Base-by-base conservation (phyloP, 2,329 filamentous ascomycete genomes). In the Colletotrichum spaethianum region DNA sequence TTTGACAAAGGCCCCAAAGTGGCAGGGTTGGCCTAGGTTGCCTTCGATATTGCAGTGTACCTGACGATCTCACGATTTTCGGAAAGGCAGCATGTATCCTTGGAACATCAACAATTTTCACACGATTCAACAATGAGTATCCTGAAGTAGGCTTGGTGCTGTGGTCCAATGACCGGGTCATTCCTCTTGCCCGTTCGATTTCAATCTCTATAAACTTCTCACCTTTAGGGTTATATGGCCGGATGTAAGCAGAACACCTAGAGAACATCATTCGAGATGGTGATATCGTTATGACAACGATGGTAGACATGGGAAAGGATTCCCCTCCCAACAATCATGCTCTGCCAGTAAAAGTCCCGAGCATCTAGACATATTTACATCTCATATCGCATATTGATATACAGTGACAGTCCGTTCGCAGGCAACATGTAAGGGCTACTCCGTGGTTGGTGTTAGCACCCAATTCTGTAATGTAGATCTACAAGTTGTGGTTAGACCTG, bases 11-110 rank as follows among this genome's bases (percentile, higher is more conserved):
- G 9, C 5, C 26, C 8, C 9, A 7, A 31, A 28, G 18, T 14
- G 60, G 28, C 40, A 46, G 26, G 31, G 20, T 52, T n/a, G 38
- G 38, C 44, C 33, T 14, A 53, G 46, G 20, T 11, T 42, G 33
- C 18, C 28, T 40, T 44, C 14, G 38, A 65, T 65, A 40, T 38
- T 48, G 28, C 40, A 57, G 63, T 48, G 26, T 65, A 28, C 63
- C 63, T 65, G 52, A 46, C 14, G 63, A 65, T 65, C 52, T 44
- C 16, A 8, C 56, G 14, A 44, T 31, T 16, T 20, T 2, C 2
- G 20, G 36, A 16, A 42, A 0, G n/a, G 8, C 3, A 23, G 20
- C 33, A 48, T 12, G 23, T 26, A 14, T 28, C 20, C n/a, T 11
- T 26, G 2, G 6, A 44, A n/a, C 20, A 6, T n/a, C 5, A n/a